Evolutionary conservation across 768 basidiomycete species (phyloP).

Genomic region (Russula olivacea): DNA sequence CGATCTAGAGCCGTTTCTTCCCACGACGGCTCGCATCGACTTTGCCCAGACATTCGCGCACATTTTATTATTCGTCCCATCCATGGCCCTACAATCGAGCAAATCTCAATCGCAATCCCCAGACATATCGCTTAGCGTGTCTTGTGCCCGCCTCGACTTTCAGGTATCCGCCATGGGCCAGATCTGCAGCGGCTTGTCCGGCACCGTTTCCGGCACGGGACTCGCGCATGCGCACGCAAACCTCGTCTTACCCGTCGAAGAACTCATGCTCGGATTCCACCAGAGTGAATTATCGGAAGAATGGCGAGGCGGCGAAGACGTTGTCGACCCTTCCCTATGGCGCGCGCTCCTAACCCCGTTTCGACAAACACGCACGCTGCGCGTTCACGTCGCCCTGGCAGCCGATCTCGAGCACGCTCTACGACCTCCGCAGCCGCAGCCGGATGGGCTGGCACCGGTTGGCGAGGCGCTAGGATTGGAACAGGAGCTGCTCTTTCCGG

Average conservation of each 20-base stretch:
- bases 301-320: background rate
- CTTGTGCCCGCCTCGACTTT: conserved; percentile 12
- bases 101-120: background rate
- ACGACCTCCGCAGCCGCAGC: background rate
- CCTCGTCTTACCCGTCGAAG: background rate
- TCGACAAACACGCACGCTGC: background rate
- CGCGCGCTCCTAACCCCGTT: conserved; percentile 1
- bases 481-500: background rate
- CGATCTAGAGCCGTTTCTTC: background rate
- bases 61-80: background rate
- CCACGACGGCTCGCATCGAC: conserved; percentile 3
- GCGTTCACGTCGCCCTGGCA: conserved; percentile 6
- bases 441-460: background rate
- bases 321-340: conserved; percentile 11
- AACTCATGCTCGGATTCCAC: conserved; percentile 15
- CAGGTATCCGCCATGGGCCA: conserved; percentile 8
- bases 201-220: background rate
- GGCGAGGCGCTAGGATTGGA: background rate
- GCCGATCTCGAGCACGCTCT: conserved; percentile 3
- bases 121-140: conserved; percentile 4
- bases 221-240: background rate
- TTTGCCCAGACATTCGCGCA: conserved; percentile 5
- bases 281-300: background rate
- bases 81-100: background rate
- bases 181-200: background rate